Evolutionary conservation across 257 asterid species (phyloP), one percentile per base, ranked within the genome.

Genomic region (Perilla frutescens): DNA sequence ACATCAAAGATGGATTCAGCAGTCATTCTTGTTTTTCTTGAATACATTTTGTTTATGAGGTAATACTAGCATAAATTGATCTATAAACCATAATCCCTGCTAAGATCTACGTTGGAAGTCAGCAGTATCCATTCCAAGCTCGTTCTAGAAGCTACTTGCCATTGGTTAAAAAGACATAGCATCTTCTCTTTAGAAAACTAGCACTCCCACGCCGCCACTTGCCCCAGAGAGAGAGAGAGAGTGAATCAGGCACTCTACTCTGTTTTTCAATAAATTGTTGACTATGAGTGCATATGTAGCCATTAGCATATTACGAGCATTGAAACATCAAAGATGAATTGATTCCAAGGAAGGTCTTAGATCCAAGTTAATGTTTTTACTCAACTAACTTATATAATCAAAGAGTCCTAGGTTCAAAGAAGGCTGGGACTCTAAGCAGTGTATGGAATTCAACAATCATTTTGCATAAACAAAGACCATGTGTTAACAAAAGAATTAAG

Each of bases 401-500:
- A 55, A 10, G 8, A 15, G 8, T 65, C 55, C 67, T 40, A 44
- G 64, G 51, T 58, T 12, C 9, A 50, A 57, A 59, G 3, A 36
- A 62, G 34, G 44, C 2, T 34, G n/a, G 37, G 36, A 65, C 68
- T 14, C 39, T 34, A 41, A 41, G 58, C 55, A 37, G 34, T 4
- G 10, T 43, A 15, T n/a, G 34, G 5, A 66, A 39, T 53, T 57
- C 56, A 76, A 70, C 47, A 67, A 36, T 47, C 40, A 72, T 39
- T 15, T 53, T 7, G 6, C 67, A 71, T 39, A 73, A 59, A 7
- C 44, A 32, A 37, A 54, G 3, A 51, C 56, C 60, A 34, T 9
- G 45, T 26, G 45, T 47, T 20, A 63, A 15, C 69, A 55, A 1
- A 20, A 62, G 56, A 48, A 40, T 2, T 3, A 29, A 6, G 12